Base-by-base conservation (phyloP, 345 rosid species). In the Acer yangbiense region DNA sequence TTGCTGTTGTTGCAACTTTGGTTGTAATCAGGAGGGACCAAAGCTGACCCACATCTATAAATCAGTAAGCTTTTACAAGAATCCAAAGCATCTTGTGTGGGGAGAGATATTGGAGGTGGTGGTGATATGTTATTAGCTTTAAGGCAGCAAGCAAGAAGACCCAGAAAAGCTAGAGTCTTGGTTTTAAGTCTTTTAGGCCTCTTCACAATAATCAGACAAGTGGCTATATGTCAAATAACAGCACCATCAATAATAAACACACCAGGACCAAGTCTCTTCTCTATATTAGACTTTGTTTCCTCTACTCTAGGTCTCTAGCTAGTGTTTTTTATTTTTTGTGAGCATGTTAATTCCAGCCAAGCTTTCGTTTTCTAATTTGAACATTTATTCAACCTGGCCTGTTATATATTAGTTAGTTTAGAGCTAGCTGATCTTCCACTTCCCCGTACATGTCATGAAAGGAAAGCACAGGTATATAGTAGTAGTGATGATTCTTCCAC, bases 61-160 rank as follows among this genome's bases (percentile, higher is more conserved):
- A 77, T 48, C 76, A 77, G 18, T 44, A 35, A 65, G 77, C 77
- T 78, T 76, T 69, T 44, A 73, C 7, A 43, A 74, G 82, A 81
- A 87, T 85, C 86, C 88, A 62, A 85, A 85, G 88, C 89, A 68
- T 46, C 65, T n/a, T 20, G 10, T 25, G 14, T 55, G 61, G 52
- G 12, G 54, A 48, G 41, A 46, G 32, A 27, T 62, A 35, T 35
- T 35, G 50, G 60, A 72, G 64, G 43, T 20, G 72, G 39, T 35
- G 39, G 39, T 35, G 39, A 35, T 35, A 25, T 72, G 76, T 44
- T 39, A 52, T 57, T 68, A 21, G 79, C 73, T 57, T 78, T 61
- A 65, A 62, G 60, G 78, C 73, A 80, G 11, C 72, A 29, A 80
- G 11, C 72, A 29, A 54, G 58, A 52, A 50, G 44, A 78, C 48